Evolutionary conservation across 1,139 yeast genomes (phyloP), one percentile per base, ranked within the genome.

Genomic region (Taphrina communis): DNA sequence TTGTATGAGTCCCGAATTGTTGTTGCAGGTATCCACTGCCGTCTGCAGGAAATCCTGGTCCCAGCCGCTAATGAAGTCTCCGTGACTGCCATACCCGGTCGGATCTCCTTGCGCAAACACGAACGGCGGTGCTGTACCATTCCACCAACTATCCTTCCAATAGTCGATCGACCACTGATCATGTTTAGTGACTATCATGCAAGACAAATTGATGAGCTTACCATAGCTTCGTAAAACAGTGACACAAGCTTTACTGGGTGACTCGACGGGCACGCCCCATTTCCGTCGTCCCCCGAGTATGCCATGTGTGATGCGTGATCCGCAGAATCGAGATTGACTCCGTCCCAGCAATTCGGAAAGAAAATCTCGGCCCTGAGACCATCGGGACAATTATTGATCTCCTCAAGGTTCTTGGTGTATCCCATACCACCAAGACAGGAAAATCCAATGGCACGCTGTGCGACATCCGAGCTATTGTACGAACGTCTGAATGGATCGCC

Each of bases 331-430:
- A 69, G 61, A 44, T 67, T 63, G 25, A 62, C 69, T 14, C 71
- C 71, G 31, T 69, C 68, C 71, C 71, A 69, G 62, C 71, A 69
- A 17, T 70, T 68, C 5, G 70, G 71, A n/a, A 69, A 68, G 62
- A 55, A 63, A 36, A 69, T 65, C 66, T 69, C 71, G 31, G 66
- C 62, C 9, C 70, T 68, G 21, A 69, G 60, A n/a, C 71, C 71
- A 41, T 63, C 38, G 19, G 71, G 69, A 52, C 71, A 69, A 42
- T 61, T 58, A 44, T 44, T 62, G 57, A 53, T 61, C 17, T 17
- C 39, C 25, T 38, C 35, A 19, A 58, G 46, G 21, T 39, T 42
- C 46, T 50, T 65, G 31, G 42, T 58, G 46, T 65, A 65, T 7
- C 65, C 68, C 21, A 42, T 41, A 7, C 68, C 68, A 4, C 66